These are phyloP conservation scores for Fusarium sp. DNA, from an alignment of 2,329 filamentous ascomycete species.

Conservation along the genomic window DNA sequence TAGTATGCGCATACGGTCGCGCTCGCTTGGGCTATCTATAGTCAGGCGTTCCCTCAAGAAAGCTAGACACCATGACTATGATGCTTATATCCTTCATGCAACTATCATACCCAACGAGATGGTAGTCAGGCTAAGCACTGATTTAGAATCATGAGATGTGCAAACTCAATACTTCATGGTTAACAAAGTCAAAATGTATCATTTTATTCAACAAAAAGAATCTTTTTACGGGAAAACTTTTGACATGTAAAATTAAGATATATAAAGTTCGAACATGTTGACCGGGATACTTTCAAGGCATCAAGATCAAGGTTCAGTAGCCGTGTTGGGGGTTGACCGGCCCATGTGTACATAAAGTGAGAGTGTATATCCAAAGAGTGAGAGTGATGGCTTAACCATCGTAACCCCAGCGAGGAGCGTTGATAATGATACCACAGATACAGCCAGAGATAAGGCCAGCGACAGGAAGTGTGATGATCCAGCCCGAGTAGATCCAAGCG, in stretches of 20 bases:
- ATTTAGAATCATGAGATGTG: too few relatives aligned
- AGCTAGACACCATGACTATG: too few relatives aligned
- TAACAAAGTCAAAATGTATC: too few relatives aligned
- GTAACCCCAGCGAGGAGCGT: conserved; percentile 65
- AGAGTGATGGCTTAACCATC: neutral
- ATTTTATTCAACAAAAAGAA: too few relatives aligned
- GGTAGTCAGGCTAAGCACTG: too few relatives aligned
- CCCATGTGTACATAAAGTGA: neutral
- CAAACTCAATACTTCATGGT: too few relatives aligned
- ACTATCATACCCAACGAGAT: too few relatives aligned
- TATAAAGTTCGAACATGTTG: neutral
- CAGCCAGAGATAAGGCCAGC: conserved; percentile 69
- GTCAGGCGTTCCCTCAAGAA: too few relatives aligned
- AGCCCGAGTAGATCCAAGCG: conserved; percentile 68
- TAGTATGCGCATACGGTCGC: too few relatives aligned
- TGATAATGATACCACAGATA: conserved; percentile 71
- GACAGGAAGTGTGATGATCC: conserved; percentile 70
- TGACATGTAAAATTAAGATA: neutral
- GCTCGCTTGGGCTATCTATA: too few relatives aligned
- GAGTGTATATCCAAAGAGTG: neutral
- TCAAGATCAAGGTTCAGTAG: neutral
- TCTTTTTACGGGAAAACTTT: rapidly evolving
- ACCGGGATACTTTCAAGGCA: neutral
- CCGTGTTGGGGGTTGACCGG: neutral
- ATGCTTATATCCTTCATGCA: too few relatives aligned